phyloP scores from a whole-genome alignment of 148 eudicot species.

The Camellia japonica region DNA sequence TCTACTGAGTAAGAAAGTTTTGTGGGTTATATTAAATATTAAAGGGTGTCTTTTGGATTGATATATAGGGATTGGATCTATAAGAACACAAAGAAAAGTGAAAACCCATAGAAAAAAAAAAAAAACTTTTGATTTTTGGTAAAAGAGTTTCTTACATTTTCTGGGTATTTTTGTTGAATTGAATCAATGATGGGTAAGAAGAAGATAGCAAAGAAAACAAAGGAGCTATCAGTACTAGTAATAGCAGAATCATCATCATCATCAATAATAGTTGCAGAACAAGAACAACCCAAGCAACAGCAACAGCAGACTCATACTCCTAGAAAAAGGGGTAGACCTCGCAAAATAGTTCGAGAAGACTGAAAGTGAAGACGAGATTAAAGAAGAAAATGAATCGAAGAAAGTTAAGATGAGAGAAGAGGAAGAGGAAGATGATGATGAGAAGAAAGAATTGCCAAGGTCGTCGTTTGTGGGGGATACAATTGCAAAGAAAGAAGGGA shows the following conservation, averaged over 20 bases:
- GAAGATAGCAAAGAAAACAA: slow-evolving; percentile 31
- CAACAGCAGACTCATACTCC: slow-evolving; percentile 17
- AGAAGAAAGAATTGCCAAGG: not conserved
- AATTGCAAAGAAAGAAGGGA: not conserved
- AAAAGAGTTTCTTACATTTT: not conserved
- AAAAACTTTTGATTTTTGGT: not conserved
- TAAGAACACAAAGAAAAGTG: no score
- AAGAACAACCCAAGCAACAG: no score
- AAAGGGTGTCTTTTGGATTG: no score
- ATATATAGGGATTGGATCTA: no score
- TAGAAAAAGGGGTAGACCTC: slow-evolving; percentile 45
- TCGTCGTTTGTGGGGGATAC: not conserved
- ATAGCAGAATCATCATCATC: slow-evolving; percentile 34
- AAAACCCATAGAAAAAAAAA: no score
- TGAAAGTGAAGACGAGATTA: not conserved
- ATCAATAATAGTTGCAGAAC: slow-evolving; percentile 8
- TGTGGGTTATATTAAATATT: no score
- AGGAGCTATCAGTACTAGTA: slow-evolving; percentile 21
- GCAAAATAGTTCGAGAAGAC: slow-evolving; percentile 30
- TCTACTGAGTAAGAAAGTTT: no score
- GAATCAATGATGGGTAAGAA: slow-evolving; percentile 40
- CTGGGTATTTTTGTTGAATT: slow-evolving; percentile 7
- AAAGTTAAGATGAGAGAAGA: slow-evolving; percentile 3
- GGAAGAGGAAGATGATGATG: not conserved
- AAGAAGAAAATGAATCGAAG: slow-evolving; percentile 3